These are phyloP conservation scores for Xylaria sp. DNA, from an alignment of 2,329 filamentous ascomycete species.

Conservation along the genomic window DNA sequence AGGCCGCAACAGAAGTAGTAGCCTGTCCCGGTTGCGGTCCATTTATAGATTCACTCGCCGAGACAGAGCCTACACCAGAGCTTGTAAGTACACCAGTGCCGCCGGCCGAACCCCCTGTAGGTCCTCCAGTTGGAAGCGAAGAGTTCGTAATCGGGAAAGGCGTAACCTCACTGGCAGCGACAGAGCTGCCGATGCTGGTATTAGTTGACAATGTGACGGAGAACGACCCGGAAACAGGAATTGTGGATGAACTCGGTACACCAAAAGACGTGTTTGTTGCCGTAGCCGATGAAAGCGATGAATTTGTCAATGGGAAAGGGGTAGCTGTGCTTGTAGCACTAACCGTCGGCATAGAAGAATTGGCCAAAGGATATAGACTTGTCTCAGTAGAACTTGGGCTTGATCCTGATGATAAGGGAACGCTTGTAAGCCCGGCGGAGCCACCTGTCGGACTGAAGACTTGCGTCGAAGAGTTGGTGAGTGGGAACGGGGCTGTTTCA, in stretches of 20 bases:
- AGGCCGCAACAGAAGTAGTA: neutral
- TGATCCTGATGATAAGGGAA: neutral
- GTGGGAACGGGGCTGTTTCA: constrained; percentile 36
- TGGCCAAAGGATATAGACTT: constrained; percentile 37
- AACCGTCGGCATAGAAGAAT: constrained; percentile 33
- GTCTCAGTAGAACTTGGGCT: constrained; percentile 17
- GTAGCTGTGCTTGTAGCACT: constrained; percentile 31
- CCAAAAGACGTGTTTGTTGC: constrained; percentile 6
- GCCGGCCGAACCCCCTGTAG: constrained; percentile 9
- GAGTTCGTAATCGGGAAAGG: constrained; percentile 27
- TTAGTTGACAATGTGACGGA: constrained; percentile 4
- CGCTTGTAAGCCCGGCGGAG: neutral
- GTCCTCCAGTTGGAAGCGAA: constrained; percentile 18
- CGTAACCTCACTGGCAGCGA: neutral
- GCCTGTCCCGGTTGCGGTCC: constrained; percentile 12
- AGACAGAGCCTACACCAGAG: constrained; percentile 1
- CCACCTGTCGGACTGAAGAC: constrained; percentile 25
- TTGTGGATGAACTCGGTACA: constrained; percentile 5
- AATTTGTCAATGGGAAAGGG: constrained; percentile 24
- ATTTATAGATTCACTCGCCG: constrained; percentile 1
- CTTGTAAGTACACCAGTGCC: constrained; percentile 2
- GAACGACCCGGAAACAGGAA: constrained; percentile 9
- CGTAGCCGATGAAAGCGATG: constrained; percentile 8
- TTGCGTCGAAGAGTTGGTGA: constrained; percentile 39
- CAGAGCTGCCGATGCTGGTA: constrained; percentile 11